Evolutionary conservation across 176 grass and related monocot species (phyloP), one percentile per base, ranked within the genome.

Genomic region (Ensete glaucum): DNA sequence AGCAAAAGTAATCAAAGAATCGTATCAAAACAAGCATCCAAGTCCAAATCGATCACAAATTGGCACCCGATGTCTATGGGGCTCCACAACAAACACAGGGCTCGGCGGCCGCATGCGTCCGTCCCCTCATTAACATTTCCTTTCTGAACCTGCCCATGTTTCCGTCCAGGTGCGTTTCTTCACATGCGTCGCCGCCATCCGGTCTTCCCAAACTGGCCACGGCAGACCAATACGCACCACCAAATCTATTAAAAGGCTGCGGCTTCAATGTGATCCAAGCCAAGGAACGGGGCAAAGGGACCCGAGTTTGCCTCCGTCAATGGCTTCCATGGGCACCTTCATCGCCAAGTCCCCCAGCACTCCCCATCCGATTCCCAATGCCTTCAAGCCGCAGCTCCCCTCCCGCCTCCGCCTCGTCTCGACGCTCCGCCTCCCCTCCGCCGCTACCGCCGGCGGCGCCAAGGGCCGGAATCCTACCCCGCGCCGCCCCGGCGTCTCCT

Each of bases 241-340:
- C 4, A 43, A 43, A 43, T 43, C 34, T 43, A 43, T 43, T 43
- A 43, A 43, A 43, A 6, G 34, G 34, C 34, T 43, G 34, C 34
- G 34, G 34, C 34, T 6, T 43, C 34, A 43, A 43, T 43, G 34
- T 6, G 34, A 43, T 43, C 4, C 34, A 6, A 43, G 34, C 34
- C 34, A 43, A 43, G 34, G 4, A 43, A 43, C 4, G 34, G 34
- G 34, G 34, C 34, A 43, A 43, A 0, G 5, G 3, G 34, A 43
- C 52, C 58, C 27, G 16, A 50, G 5, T 62, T 64, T 77, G 15
- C 43, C 59, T 64, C 58, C n/a, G 9, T 23, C 59, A 19, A 66
- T 77, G 75, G 75, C 75, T 16, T 77, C 60, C 62, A 64, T 77
- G 43, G 19, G 50, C 60, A 19, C 50, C n/a, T 53, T n/a, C 75